Conservation (phyloP, 306 rosid species). For the Hippophae rhamnoides region DNA sequence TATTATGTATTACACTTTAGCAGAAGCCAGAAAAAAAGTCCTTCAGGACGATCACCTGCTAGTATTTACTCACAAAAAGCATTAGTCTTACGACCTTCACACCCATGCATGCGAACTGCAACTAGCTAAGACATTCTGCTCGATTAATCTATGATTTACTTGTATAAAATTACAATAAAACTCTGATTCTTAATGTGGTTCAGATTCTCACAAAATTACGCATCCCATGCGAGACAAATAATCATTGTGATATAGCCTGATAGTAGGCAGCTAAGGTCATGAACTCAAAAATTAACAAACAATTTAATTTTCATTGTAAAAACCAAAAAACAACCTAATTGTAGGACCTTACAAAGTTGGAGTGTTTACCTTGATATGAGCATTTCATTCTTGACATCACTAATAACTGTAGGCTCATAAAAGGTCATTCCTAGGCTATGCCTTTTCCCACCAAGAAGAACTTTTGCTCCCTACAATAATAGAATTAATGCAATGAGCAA, state of each 20-base stretch:
- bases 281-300: neutral
- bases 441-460: slow-evolving; percentile 81
- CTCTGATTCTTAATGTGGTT: neutral
- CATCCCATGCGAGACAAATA: neutral
- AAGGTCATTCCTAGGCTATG: slow-evolving; percentile 81
- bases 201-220: neutral
- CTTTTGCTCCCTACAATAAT: slow-evolving; percentile 76
- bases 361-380: slow-evolving; percentile 55
- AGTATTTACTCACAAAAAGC: no score
- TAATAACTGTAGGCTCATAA: slow-evolving; percentile 78
- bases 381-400: slow-evolving; percentile 71
- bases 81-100: no score
- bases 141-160: no score
- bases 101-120: no score
- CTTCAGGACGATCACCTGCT: no score
- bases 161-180: no score
- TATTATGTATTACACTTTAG: no score
- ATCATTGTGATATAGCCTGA: neutral
- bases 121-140: no score
- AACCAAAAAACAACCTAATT: neutral
- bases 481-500: neutral
- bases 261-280: neutral
- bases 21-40: no score
- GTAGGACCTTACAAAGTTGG: neutral
- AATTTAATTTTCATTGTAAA: no score